These are phyloP conservation scores for Aspergillus novoparasiticus DNA, from an alignment of 2,329 filamentous ascomycete species.

Conservation along the genomic window DNA sequence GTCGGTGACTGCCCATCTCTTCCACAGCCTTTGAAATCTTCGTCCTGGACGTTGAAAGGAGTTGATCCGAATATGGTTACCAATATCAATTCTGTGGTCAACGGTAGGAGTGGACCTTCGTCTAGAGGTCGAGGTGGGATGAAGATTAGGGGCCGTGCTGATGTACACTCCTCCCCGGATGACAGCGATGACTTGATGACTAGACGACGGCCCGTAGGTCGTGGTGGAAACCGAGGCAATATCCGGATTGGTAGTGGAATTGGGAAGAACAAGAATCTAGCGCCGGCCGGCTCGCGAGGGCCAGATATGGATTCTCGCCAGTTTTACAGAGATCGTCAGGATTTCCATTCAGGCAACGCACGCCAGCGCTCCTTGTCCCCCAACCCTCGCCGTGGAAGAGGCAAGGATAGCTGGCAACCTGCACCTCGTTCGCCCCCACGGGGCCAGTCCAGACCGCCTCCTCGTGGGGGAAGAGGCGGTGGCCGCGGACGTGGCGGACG, in stretches of 20 bases:
- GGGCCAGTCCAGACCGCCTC: conserved; percentile 17
- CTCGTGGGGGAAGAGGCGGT: conserved; percentile 14
- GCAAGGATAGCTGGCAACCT: conserved; percentile 24
- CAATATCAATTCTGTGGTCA: conserved; percentile 39
- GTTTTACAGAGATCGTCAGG: conserved; percentile 32
- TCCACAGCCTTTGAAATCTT: conserved; percentile 28
- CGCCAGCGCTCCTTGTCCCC: conserved; percentile 39
- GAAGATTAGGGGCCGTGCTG: conserved; percentile 42
- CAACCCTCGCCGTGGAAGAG: conserved; percentile 24
- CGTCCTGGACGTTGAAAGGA: conserved; percentile 43
- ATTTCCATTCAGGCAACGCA: conserved; percentile 23
- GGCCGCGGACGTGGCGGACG: conserved; percentile 25
- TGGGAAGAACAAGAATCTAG: conserved; percentile 30
- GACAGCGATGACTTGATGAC: conserved; percentile 40
- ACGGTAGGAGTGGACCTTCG: conserved; percentile 14
- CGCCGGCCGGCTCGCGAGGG: conserved; percentile 19
- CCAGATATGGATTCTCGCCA: conserved; percentile 19
- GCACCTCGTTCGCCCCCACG: conserved; percentile 26
- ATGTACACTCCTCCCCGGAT: conserved; percentile 30
- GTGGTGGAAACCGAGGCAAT: conserved; percentile 31
- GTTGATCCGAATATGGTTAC: conserved; percentile 40
- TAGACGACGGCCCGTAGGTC: conserved; percentile 29
- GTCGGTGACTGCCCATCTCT: conserved; percentile 48
- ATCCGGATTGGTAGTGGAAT: conserved; percentile 40
- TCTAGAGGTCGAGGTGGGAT: conserved; percentile 29